A percentile compares a stretch with the other conserved stretches of the same genome.
These are phyloP conservation scores for Trichoderma aggressivum DNA, from an alignment of 2,329 filamentous ascomycete genomes.

Conservation along the genomic window DNA sequence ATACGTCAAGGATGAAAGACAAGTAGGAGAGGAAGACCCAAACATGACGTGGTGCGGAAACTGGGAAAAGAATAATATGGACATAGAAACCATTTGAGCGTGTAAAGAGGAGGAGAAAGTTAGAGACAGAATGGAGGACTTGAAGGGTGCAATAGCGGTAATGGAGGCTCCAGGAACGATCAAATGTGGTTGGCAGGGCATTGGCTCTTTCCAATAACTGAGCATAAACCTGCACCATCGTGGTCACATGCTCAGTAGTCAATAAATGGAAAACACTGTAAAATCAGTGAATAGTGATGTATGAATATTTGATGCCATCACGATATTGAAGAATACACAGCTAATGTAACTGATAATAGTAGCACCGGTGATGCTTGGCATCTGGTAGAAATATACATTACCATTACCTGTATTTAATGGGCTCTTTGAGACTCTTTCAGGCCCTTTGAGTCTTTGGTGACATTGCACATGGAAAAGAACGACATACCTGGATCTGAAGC, in stretches of 20 bases:
- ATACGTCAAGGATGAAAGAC: not conserved
- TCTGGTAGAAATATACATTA: not conserved
- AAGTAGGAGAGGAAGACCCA: conserved; percentile 27
- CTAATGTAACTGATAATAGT: not conserved
- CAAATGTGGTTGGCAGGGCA: not conserved
- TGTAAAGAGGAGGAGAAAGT: not conserved
- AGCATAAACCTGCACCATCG: not conserved
- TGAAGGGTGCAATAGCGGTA: not conserved
- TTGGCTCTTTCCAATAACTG: not conserved
- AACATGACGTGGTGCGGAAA: conserved; percentile 36
- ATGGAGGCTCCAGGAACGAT: not conserved
- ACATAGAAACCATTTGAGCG: not conserved
- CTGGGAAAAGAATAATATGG: conserved; percentile 24
- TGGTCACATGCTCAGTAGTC: not conserved
- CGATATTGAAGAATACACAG: not conserved
- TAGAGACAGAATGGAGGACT: not conserved
- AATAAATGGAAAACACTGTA: not conserved
- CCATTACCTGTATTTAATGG: no score
- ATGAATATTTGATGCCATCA: not conserved
- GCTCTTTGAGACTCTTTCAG: not conserved
- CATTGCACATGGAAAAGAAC: not conserved
- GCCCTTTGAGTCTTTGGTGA: not conserved
- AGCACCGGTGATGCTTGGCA: not conserved
- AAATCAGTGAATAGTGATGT: not conserved
- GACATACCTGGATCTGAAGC: not conserved